Percentiles rank a stretch among this genome's conserved stretches.
These are phyloP conservation scores for Lactarius trivialis DNA, from an alignment of 768 basidiomycete species.

Conservation along the genomic window DNA sequence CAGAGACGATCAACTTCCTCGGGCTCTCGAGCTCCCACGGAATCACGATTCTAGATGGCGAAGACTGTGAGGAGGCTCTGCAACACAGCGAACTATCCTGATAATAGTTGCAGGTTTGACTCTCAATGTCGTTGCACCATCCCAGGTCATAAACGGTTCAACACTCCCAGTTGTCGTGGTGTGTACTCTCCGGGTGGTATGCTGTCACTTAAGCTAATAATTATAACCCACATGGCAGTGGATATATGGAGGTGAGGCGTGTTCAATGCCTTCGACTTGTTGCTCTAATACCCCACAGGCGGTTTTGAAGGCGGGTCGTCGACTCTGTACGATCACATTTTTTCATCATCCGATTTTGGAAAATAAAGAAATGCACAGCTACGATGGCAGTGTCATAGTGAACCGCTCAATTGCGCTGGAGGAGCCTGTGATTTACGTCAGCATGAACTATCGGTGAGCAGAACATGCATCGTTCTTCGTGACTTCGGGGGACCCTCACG, in stretches of 20 bases:
- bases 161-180: constrained; percentile 26
- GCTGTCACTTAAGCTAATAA: background rate
- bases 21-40: background rate
- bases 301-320: background rate
- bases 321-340: background rate
- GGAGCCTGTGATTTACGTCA: constrained; percentile 26
- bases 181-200: background rate
- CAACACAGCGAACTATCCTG: background rate
- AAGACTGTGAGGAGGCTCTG: constrained; percentile 22
- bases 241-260: constrained; percentile 24
- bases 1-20: constrained; percentile 1
- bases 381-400: constrained; percentile 19
- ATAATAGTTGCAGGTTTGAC: constrained; percentile 18
- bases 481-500: background rate
- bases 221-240: constrained; percentile 7
- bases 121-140: constrained; percentile 24
- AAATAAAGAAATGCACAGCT: background rate
- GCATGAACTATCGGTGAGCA: constrained; percentile 26
- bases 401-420: constrained; percentile 22
- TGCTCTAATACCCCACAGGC: background rate
- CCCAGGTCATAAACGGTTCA: background rate
- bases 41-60: background rate
- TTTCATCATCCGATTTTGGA: background rate
- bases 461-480: background rate
- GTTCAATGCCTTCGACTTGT: background rate